A percentile compares a stretch with the other conserved stretches of the same genome.
These are phyloP conservation scores for Penicillium malachiteum DNA, from an alignment of 495 filamentous ascomycete species.

Conservation along the genomic window DNA sequence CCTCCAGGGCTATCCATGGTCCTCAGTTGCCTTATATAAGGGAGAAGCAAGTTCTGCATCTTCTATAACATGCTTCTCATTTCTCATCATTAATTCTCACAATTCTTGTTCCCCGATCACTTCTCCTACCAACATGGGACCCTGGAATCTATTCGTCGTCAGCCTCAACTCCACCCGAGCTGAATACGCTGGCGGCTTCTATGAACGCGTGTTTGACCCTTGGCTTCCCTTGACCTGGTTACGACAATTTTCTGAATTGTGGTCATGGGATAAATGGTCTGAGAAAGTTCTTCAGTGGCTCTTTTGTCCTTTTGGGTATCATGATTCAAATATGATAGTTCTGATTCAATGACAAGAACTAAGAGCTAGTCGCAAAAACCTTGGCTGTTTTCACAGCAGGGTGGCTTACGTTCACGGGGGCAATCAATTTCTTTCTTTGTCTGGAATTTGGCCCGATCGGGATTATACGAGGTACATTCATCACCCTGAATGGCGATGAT, in stretches of 20 bases:
- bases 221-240: background rate
- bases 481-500: background rate
- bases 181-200: background rate
- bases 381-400: slow-evolving; percentile 30
- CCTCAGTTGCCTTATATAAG: background rate
- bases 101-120: background rate
- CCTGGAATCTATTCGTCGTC: background rate
- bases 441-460: slow-evolving; percentile 35
- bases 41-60: background rate
- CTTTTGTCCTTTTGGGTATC: background rate
- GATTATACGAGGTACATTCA: slow-evolving; percentile 24
- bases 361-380: slow-evolving; percentile 12
- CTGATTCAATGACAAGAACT: background rate
- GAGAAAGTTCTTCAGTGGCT: background rate
- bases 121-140: background rate
- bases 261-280: background rate
- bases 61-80: background rate
- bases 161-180: background rate
- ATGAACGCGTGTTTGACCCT: background rate
- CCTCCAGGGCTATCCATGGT: background rate
- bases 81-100: no score
- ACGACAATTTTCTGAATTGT: background rate
- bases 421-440: slow-evolving; percentile 25
- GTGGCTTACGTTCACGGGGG: slow-evolving; percentile 35
- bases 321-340: background rate